phyloP scores from a whole-genome alignment of 345 rosid species.

The Pistacia vera region DNA sequence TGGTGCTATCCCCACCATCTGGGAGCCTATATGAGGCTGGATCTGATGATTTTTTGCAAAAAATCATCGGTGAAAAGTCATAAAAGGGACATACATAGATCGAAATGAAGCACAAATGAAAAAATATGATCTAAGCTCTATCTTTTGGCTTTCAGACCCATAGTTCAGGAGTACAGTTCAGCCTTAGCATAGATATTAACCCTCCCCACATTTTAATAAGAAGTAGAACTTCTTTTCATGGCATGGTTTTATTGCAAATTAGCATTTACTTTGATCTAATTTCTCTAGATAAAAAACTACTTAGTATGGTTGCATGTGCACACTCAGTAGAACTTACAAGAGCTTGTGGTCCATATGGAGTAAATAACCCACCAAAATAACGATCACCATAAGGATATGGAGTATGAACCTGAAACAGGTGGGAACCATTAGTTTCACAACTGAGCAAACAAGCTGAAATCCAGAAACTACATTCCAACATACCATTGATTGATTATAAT shows the following conservation, averaged over 20 bases:
- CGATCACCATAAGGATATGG: slow-evolving; percentile 33
- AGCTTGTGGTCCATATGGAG: slow-evolving; percentile 47
- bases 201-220: neutral
- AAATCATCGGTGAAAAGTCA: neutral
- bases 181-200: neutral
- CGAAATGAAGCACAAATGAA: neutral
- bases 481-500: slow-evolving; percentile 36
- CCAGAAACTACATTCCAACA: slow-evolving; percentile 5
- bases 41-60: slow-evolving; percentile 24
- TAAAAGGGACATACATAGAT: neutral
- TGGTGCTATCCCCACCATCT: slow-evolving; percentile 31
- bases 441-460: neutral
- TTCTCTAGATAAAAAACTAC: neutral
- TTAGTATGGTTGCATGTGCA: neutral
- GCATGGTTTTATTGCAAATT: neutral
- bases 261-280: neutral
- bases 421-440: slow-evolving; percentile 13
- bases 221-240: neutral
- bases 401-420: slow-evolving; percentile 32
- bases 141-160: neutral
- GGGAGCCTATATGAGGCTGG: slow-evolving; percentile 40
- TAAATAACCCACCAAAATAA: slow-evolving; percentile 36
- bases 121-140: neutral
- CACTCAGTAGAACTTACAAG: slow-evolving; percentile 38
- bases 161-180: neutral